A percentile compares a stretch with the other conserved stretches of the same genome.
Evolutionary conservation across 2,329 filamentous ascomycete species (phyloP).

Genomic region (Huntiella abstrusa): DNA sequence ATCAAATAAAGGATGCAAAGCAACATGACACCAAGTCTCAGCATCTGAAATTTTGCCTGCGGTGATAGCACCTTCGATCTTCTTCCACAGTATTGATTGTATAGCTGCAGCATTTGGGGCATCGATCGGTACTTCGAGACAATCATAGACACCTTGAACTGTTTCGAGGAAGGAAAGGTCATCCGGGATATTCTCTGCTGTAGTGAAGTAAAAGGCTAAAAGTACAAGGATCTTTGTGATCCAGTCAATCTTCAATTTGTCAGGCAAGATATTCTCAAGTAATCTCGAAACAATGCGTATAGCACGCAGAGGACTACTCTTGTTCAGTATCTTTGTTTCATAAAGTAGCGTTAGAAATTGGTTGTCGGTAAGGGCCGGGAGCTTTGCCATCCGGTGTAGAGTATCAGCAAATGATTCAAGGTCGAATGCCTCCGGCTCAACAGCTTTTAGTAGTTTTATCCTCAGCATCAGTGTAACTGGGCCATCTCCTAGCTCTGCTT

Average conservation of each 20-base stretch:
- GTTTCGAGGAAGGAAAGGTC: constrained; percentile 7
- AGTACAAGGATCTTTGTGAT: constrained; percentile 51
- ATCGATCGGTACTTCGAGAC: constrained; percentile 29
- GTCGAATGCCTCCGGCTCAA: constrained; percentile 29
- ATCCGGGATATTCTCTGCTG: constrained; percentile 14
- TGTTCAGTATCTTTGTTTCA: constrained; percentile 46
- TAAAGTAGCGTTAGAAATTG: constrained; percentile 49
- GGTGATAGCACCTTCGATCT: constrained; percentile 39
- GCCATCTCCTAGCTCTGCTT: constrained; percentile 43
- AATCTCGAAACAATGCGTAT: constrained; percentile 42
- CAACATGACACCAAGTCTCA: constrained; percentile 52
- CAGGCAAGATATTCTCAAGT: constrained; percentile 35
- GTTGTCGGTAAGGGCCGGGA: constrained; percentile 37
- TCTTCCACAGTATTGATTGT: constrained; percentile 68
- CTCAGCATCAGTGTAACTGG: constrained; percentile 48
- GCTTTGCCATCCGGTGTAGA: constrained; percentile 41
- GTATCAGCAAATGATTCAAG: constrained; percentile 29
- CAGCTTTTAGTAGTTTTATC: constrained; percentile 42
- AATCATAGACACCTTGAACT: constrained; percentile 22
- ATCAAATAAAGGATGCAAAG: constrained; percentile 47
- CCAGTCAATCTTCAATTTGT: constrained; percentile 33
- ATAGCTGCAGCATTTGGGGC: constrained; percentile 45
- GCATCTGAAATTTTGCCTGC: constrained; percentile 34
- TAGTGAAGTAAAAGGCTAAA: constrained; percentile 45
- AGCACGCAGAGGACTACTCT: constrained; percentile 30